A percentile compares a stretch with the other conserved stretches of the same genome.
Conservation (phyloP, 225 moss, liverwort and hornwort genomes). For the Thuidium tamariscinum region DNA sequence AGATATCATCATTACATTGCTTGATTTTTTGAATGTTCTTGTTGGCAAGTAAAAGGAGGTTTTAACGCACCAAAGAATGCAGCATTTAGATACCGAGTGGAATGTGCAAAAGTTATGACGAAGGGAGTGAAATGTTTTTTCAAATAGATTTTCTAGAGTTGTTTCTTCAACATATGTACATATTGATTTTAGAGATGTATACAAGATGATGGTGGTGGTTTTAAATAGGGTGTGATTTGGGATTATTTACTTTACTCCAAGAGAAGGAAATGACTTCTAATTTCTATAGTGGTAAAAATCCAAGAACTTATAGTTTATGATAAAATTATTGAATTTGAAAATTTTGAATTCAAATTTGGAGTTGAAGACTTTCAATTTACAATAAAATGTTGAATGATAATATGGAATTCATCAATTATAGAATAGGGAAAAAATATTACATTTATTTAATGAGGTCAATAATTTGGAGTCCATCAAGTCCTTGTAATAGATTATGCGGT, state of each 20-base stretch:
- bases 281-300: background rate
- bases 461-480: rapidly evolving
- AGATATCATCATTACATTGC: rapidly evolving
- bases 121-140: background rate
- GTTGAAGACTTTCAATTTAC: background rate
- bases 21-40: background rate
- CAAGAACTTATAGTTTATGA: background rate
- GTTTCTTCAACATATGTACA: background rate
- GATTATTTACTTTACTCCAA: rapidly evolving
- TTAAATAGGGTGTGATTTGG: rapidly evolving
- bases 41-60: background rate
- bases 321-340: background rate
- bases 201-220: rapidly evolving
- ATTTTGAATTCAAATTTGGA: background rate
- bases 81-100: rapidly evolving
- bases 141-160: background rate
- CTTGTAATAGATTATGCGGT: background rate
- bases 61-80: rapidly evolving
- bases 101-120: background rate
- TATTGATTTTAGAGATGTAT: background rate
- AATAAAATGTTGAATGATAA: background rate
- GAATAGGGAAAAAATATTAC: rapidly evolving
- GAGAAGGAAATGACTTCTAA: background rate
- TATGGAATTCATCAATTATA: background rate
- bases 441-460: background rate